Base-by-base conservation (phyloP, 2,329 filamentous ascomycete genomes). In the Exophiala bonariae region DNA sequence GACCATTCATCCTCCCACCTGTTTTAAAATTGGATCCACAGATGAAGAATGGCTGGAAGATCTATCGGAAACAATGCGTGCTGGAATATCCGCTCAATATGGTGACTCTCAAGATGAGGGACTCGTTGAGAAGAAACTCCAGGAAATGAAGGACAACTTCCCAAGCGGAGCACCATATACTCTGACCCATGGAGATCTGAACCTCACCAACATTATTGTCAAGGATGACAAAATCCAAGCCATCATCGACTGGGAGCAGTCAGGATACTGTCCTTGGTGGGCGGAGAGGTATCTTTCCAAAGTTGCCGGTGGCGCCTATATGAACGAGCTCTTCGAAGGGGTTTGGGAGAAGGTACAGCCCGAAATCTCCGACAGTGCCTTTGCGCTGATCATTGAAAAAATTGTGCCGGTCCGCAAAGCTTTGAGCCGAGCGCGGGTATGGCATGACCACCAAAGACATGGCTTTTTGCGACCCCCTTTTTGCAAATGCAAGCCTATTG, bases 181-280 rank as follows among this genome's bases (percentile, higher is more conserved):
- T 1, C 51, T 63, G 19, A 59, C 56, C 30, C 58, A 63, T 41
- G 58, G 54, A 11, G 57, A 63, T 41, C 54, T 64, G 3, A 59
- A 61, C 38, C 32, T 63, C 16, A 54, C 50, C 1, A 63, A 64
- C 38, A 57, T 65, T 33, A 60, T 65, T 26, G 50, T 61, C 16
- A 37, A 44, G 20, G 57, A 59, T 46, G 58, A 52, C 8, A 59
- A 49, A 30, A 56, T 62, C 16, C 47, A 53, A n/a, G 58, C 43
- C 5, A 56, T 61, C 32, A 47, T 61, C 32, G 59, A 62, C 28
- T 61, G 59, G 59, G 58, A 61, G 49, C 50, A 47, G 26, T 52
- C 58, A 13, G 55, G 57, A 11, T 61, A 49, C 40, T 61, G 54
- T 46, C 59, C 58, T 2, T 56, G 59, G 42, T 61, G 41, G 47